Evolutionary conservation across 257 asterid genomes (phyloP).

Genomic region (Solanum pimpinellifolium): DNA sequence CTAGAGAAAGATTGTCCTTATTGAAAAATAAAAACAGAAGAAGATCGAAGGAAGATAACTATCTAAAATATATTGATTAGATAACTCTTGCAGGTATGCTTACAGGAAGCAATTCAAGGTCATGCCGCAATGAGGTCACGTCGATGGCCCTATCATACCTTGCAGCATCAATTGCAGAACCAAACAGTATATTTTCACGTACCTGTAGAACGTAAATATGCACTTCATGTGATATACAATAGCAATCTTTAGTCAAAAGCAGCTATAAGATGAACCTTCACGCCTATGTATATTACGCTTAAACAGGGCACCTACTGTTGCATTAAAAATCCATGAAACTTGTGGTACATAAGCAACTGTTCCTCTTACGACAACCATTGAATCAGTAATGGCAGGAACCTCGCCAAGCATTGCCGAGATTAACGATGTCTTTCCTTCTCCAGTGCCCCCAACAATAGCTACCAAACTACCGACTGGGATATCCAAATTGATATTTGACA

Average conservation of each 20-base stretch:
- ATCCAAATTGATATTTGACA: conserved; percentile 80
- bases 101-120: conserved; percentile 81
- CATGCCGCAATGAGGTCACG: conserved; percentile 72
- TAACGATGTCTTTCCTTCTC: conserved; percentile 97
- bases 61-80: background rate
- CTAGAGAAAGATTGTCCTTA: background rate
- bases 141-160: conserved; percentile 63
- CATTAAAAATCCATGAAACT: conserved; percentile 98
- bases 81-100: conserved; percentile 10
- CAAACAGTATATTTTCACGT: conserved; percentile 90
- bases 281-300: background rate
- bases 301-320: conserved; percentile 52
- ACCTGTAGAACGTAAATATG: conserved; percentile 36
- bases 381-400: conserved; percentile 66
- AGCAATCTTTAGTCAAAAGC: background rate
- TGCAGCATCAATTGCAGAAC: conserved; percentile 50
- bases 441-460: conserved; percentile 92
- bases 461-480: conserved; percentile 80
- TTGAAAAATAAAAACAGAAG: background rate
- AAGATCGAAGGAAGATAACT: background rate
- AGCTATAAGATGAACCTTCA: background rate
- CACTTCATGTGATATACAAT: conserved; percentile 1
- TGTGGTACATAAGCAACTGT: conserved; percentile 91
- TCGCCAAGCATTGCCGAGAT: conserved; percentile 98
- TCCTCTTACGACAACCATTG: conserved; percentile 68